Conservation (phyloP, 2,329 filamentous ascomycete genomes). For the Xylariales sp. region DNA sequence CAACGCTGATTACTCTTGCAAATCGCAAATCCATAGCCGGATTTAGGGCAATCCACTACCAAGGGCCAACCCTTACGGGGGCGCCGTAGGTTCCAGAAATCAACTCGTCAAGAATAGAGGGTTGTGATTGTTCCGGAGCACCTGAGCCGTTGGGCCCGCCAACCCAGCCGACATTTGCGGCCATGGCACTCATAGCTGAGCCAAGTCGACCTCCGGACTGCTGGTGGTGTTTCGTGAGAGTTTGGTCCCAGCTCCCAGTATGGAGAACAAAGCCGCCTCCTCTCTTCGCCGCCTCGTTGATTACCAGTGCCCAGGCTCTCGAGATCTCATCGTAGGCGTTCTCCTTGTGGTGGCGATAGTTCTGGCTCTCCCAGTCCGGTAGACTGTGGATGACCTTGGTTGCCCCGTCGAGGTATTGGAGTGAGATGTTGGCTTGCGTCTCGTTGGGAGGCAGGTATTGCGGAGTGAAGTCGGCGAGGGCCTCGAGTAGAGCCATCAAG, state of each 20-base stretch:
- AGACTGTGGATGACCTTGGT: slow-evolving; percentile 87
- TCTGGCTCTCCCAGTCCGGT: slow-evolving; percentile 84
- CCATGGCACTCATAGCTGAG: slow-evolving; percentile 73
- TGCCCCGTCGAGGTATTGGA: slow-evolving; percentile 84
- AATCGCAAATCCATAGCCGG: no score
- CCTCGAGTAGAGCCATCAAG: slow-evolving; percentile 76
- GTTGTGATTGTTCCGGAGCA: slow-evolving; percentile 15
- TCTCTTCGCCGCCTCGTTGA: slow-evolving; percentile 85
- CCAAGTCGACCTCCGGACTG: slow-evolving; percentile 78
- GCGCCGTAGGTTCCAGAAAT: slow-evolving; percentile 57
- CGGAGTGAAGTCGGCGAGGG: slow-evolving; percentile 88
- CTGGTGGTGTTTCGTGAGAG: slow-evolving; percentile 80
- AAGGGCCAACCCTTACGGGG: slow-evolving; percentile 59
- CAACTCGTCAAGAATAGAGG: slow-evolving; percentile 59
- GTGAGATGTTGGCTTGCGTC: slow-evolving; percentile 73
- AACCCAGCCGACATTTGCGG: slow-evolving; percentile 75
- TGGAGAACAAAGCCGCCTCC: slow-evolving; percentile 87
- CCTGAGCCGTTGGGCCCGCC: slow-evolving; percentile 26
- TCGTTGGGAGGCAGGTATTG: slow-evolving; percentile 94
- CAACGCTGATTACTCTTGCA: no score
- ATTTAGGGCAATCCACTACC: no score
- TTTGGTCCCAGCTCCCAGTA: slow-evolving; percentile 89
- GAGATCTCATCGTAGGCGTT: slow-evolving; percentile 95
- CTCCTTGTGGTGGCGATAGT: slow-evolving; percentile 89
- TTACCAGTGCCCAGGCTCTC: slow-evolving; percentile 86